Evolutionary conservation across 352 stramenopile genomes (phyloP), one percentile per base, ranked within the genome.

Genomic region (Phytophthora boehmeriae): DNA sequence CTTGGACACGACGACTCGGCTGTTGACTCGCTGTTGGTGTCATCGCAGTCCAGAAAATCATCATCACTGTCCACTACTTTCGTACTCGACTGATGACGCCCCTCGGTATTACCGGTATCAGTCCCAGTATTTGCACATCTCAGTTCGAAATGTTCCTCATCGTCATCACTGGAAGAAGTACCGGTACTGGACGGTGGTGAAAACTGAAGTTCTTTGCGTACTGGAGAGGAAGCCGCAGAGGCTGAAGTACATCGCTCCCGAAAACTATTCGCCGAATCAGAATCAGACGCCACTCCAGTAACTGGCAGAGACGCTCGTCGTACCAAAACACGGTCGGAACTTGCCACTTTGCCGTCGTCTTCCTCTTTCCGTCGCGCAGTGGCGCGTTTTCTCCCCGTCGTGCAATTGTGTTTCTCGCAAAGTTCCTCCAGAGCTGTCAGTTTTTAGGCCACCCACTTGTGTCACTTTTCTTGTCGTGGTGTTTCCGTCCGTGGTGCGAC

Each of bases 1-100:
- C 83, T 92, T 9, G 80, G 68, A 20, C 79, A 92, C 50, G 83
- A 92, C 16, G 83, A 92, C 34, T 90, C 83, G 0, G 78, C 77
- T 1, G 80, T 90, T 17, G 80, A 90, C 36, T 90, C 83, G 19
- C 83, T 92, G 54, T 86, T 87, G 4, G 80, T 90, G 39, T 90
- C 83, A 36, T 92, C 83, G 23, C 70, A 87, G 41, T 92, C 80
- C 16, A 90, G 84, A 16, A 71, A 75, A 22, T 90, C 80, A 54
- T 90, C 80, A 44, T 90, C 80, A 28, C 59, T 72, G 27, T 76
- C 71, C 5, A 72, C 19, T 5, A 42, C 47, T 55, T 79, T 79
- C 11, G 54, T 41, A 34, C 28, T 16, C n/a, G 25, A 6, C 3
- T 30, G 25, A 20, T 57, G 50, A 44, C 36, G 19, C 45, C 42